Base-by-base conservation (phyloP, 2,329 filamentous ascomycete genomes). In the Ascocoryne sarcoides region DNA sequence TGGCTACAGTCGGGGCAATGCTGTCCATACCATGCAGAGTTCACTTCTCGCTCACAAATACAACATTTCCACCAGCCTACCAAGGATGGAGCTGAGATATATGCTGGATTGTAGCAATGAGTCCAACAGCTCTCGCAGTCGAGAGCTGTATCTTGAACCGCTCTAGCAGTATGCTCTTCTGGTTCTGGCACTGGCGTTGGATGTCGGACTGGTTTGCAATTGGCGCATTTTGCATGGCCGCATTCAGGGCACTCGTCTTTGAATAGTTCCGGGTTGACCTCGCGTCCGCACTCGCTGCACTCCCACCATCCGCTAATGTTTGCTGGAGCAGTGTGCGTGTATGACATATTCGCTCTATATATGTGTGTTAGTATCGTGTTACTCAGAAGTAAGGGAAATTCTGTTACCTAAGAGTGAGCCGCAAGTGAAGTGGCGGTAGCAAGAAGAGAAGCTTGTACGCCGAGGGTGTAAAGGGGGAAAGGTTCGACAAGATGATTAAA, bases 161-260 rank as follows among this genome's bases (percentile, higher is more conserved):
- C n/a, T 12, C 12, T 4, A 30, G 28, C 15, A n/a, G 12, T 4
- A 4, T 10, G 9, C 28, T n/a, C n/a, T n/a, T 12, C 28, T 30
- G 28, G 28, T 30, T 12, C 31, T 7, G n/a, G 31, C 14, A 15
- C 10, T 7, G 23, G 23, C 12, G 23, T 26, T 26, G 23, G 23
- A 26, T 7, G 12, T 7, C 23, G 23, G 12, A 26, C 23, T 26
- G 12, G 23, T 12, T 7, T 26, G 28, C 43, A 52, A 9, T 17
- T 20, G 8, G 32, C 14, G 21, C 33, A 42, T 10, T 37, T 36
- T 10, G 0, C 1, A 30, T 53, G 52, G 17, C 4, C 12, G 16
- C 50, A 53, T 19, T 47, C 47, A 4, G 50, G 44, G 16, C 52
- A 54, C 2, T 36, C 4, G 4, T 20, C 14, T n/a, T 37, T 41